Evolutionary conservation across 1,139 yeast species (phyloP).

Genomic region (Blastobotrys malaysiensis): DNA sequence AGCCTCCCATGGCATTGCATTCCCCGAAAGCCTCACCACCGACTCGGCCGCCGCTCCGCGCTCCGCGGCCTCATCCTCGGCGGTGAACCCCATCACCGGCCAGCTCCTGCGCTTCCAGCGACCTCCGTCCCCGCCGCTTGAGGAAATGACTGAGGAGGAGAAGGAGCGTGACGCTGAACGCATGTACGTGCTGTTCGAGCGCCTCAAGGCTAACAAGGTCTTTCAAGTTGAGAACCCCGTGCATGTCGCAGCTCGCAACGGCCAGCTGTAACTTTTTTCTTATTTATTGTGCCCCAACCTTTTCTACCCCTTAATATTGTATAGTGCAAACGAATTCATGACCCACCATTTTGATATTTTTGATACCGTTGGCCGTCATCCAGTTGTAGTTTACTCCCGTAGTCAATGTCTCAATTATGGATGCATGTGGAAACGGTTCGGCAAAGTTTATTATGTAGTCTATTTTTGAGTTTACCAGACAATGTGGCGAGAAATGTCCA

Average conservation of each 20-base stretch:
- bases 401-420: not conserved
- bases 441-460: too few species aligned
- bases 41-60: not conserved
- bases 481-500: too few species aligned
- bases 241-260: slow-evolving; percentile 21
- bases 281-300: too few species aligned
- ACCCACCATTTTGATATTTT: too few species aligned
- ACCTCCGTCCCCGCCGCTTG: slow-evolving; percentile 4
- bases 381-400: too few species aligned
- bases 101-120: slow-evolving; percentile 17
- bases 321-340: not conserved
- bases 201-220: slow-evolving; percentile 41
- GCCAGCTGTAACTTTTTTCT: slow-evolving; percentile 6
- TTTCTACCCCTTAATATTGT: too few species aligned
- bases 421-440: too few species aligned
- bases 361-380: too few species aligned
- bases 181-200: slow-evolving; percentile 45
- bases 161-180: slow-evolving; percentile 51
- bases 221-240: slow-evolving; percentile 41
- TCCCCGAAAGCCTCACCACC: slow-evolving; percentile 15
- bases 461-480: too few species aligned
- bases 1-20: slow-evolving; percentile 22
- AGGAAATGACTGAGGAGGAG: slow-evolving; percentile 44
- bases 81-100: slow-evolving; percentile 30
- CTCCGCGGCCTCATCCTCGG: not conserved